Percentiles rank a stretch among this genome's conserved stretches.
Evolutionary conservation across 495 filamentous ascomycete species (phyloP).

Genomic region (Penicillium lagena): DNA sequence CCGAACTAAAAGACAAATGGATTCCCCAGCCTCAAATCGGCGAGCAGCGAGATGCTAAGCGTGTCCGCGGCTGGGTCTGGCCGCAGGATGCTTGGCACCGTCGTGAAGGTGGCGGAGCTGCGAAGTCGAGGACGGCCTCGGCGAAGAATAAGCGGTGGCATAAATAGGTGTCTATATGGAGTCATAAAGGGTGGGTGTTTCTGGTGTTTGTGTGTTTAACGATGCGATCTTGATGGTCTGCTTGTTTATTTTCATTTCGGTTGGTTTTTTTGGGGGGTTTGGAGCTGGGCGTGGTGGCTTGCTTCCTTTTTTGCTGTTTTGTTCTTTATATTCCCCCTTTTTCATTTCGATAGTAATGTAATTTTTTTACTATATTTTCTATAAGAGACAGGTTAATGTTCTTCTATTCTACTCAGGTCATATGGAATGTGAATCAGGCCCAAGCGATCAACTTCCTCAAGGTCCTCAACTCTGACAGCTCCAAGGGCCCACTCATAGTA

Average conservation of each 20-base stretch:
- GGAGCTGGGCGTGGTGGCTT: background rate
- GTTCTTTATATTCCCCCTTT: conserved; percentile 11
- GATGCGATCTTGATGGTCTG: conserved; percentile 2
- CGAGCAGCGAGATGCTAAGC: conserved; percentile 79
- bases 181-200: background rate
- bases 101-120: conserved; percentile 39
- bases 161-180: conserved; percentile 17
- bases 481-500: background rate
- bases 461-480: conserved; percentile 14
- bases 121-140: conserved; percentile 15
- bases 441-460: conserved; percentile 7
- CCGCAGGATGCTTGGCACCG: conserved; percentile 66
- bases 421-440: background rate
- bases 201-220: background rate
- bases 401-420: background rate
- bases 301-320: conserved; percentile 2
- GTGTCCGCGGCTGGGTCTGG: conserved; percentile 75
- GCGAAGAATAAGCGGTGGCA: conserved; percentile 29
- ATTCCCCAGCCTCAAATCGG: conserved; percentile 77
- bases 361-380: conserved; percentile 1
- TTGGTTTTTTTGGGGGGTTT: background rate
- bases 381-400: background rate
- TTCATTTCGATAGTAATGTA: conserved; percentile 10
- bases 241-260: background rate
- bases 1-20: conserved; percentile 67